Evolutionary conservation across 805 yeast genomes (phyloP), one percentile per base, ranked within the genome.

Genomic region (Starmerella roubikii): DNA sequence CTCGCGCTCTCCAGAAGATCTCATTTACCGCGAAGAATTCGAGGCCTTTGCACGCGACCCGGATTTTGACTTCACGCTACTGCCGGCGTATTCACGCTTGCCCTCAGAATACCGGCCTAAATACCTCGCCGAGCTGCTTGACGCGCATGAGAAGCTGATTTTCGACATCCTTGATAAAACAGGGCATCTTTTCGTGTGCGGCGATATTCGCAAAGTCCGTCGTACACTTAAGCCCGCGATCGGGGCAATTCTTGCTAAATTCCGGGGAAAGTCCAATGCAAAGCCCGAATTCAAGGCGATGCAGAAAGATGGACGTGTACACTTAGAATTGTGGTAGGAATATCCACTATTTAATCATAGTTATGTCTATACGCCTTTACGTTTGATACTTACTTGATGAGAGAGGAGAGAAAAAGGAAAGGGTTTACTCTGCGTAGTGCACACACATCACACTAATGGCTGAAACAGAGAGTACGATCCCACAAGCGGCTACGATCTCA

Each of bases 241-340:
- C 11, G 32, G 30, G 5, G 39, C 26, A 4, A 30, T 50, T 13
- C 34, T 49, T 11, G 47, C 49, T 8, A 26, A 24, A 3, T 26
- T 29, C 12, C 13, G 18, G 13, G 44, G 40, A 2, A 18, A 25
- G 2, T 30, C 36, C n/a, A 44, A 40, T 16, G 49, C 46, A 20
- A 35, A 38, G 25, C 27, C 30, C 6, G 28, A 37, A 25, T 39
- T 47, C 33, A 47, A 47, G 24, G 29, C 30, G n/a, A 23, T 61
- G 54, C 42, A 56, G 50, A 29, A 28, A 9, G 34, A 18, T 40
- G 47, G 34, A 42, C 48, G 29, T 45, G 50, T 39, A 47, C 60
- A 33, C 58, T 59, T 42, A 60, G 76, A 48, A 69, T 77, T 10
- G 65, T 76, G 35, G 71, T 66, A 51, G 78, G 16, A 26, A 26